A percentile compares a stretch with the other conserved stretches of the same genome.
These are phyloP conservation scores for Saturnispora gosingensis DNA, from an alignment of 805 yeast genomes.

Conservation along the genomic window DNA sequence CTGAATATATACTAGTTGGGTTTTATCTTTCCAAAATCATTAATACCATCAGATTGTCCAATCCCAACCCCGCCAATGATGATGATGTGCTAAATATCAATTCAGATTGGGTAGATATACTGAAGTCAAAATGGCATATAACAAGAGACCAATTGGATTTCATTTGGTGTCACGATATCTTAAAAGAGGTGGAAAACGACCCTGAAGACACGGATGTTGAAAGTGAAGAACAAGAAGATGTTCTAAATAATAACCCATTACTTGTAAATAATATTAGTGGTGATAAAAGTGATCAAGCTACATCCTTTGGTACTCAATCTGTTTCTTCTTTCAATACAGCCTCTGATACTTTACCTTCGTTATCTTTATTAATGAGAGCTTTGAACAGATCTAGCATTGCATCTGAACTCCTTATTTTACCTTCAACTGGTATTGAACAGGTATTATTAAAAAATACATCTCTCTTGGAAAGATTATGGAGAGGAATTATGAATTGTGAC, in stretches of 20 bases:
- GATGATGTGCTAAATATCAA: slow-evolving; percentile 7
- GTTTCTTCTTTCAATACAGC: neutral
- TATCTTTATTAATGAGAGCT: slow-evolving; percentile 13
- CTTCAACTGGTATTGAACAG: slow-evolving; percentile 17
- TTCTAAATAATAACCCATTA: slow-evolving; percentile 5
- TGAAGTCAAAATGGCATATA: slow-evolving; percentile 2
- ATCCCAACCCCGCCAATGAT: slow-evolving; percentile 6
- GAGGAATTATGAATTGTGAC: slow-evolving; percentile 25
- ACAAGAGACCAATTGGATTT: slow-evolving; percentile 1
- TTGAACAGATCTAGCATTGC: slow-evolving; percentile 22
- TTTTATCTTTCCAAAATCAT: slow-evolving; percentile 5
- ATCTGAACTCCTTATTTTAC: slow-evolving; percentile 23
- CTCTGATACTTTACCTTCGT: slow-evolving; percentile 6
- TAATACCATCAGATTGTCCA: neutral
- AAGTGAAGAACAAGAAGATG: slow-evolving; percentile 1
- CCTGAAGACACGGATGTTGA: neutral
- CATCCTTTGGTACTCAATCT: neutral
- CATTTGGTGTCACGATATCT: slow-evolving; percentile 6
- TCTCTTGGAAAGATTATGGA: slow-evolving; percentile 23
- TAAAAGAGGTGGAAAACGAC: slow-evolving; percentile 2
- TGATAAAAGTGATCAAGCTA: slow-evolving; percentile 4
- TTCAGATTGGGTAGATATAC: neutral
- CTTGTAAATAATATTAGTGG: slow-evolving; percentile 17
- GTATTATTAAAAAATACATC: slow-evolving; percentile 17
- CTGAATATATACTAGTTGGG: slow-evolving; percentile 21